Base-by-base conservation (phyloP, 2,329 filamentous ascomycete genomes). In the Alternaria atra region DNA sequence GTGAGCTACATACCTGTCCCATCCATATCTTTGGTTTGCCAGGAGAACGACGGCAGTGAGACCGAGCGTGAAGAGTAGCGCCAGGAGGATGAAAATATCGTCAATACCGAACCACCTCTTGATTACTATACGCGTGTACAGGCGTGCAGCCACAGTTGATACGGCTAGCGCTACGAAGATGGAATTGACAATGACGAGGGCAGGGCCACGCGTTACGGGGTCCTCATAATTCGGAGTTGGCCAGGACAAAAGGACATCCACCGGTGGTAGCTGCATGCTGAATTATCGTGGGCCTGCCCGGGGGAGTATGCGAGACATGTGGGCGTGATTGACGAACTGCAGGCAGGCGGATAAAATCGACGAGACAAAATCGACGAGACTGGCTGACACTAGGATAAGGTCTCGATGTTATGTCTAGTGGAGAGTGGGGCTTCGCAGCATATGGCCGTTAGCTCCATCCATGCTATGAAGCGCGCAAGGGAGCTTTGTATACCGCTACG, bases 81-180 rank as follows among this genome's bases (percentile, higher is more conserved):
- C 79, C 20, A 82, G 60, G 0, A 75, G 55, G 39, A 82, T 82
- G 57, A 80, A 76, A 12, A 73, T 53, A 61, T 83, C 81, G 57
- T 83, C 81, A 29, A 75, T 66, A 3, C 81, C 80, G 48, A 82
- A 79, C 77, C 79, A 80, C 42, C 76, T 72, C 61, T 81, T 82
- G 29, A 82, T 71, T 4, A 70, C 66, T 7, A 80, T 54, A 4
- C 81, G 74, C 10, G 78, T 79, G 60, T 81, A 82, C 30, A 82
- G 59, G 10, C 82, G 72, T 13, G 80, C 65, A 6, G 59, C 58
- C 0, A 83, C 79, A 3, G 75, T 70, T 8, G 79, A 50, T 6
- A 76, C 58, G 17, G 79, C 77, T 15, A 83, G 60, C 6, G 68
- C 51, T 37, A 81, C 75, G 60, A 81, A 77, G 25, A 81, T 64